Conservation (phyloP, 768 basidiomycete species). For the Pholiota microspora region DNA sequence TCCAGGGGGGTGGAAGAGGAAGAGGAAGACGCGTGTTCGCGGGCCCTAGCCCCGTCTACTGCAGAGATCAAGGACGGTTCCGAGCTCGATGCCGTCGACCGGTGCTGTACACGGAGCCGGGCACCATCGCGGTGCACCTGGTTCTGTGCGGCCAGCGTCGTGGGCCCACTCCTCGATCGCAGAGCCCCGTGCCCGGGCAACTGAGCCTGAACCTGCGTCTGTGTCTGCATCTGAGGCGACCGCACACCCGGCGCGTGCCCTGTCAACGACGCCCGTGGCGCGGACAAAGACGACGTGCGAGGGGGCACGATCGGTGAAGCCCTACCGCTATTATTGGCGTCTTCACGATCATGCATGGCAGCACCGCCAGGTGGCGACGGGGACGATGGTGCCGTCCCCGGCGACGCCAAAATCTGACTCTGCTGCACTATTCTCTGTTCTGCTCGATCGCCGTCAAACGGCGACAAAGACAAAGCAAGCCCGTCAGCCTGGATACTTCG, state of each 20-base stretch:
- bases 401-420: conserved; percentile 7
- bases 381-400: not conserved
- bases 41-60: conserved; percentile 44
- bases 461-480: not conserved
- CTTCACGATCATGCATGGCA: not conserved
- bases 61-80: conserved; percentile 75
- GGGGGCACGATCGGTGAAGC: conserved; percentile 42
- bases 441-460: conserved; percentile 20
- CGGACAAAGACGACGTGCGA: conserved; percentile 47
- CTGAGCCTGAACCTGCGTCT: conserved; percentile 21
- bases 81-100: conserved; percentile 73
- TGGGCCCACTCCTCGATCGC: conserved; percentile 40
- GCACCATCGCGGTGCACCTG: conserved; percentile 23
- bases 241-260: not conserved
- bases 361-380: not conserved
- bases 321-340: not conserved
- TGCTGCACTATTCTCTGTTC: conserved; percentile 17
- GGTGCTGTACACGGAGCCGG: conserved; percentile 59
- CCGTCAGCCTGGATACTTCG: conserved; percentile 23
- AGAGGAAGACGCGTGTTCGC: conserved; percentile 12
- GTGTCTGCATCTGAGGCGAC: no score
- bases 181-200: conserved; percentile 42
- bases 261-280: conserved; percentile 8
- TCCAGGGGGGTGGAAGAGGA: conserved; percentile 32
- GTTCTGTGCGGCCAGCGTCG: conserved; percentile 22